phyloP scores from a whole-genome alignment of 257 asterid species.

The Solanum arcanum region DNA sequence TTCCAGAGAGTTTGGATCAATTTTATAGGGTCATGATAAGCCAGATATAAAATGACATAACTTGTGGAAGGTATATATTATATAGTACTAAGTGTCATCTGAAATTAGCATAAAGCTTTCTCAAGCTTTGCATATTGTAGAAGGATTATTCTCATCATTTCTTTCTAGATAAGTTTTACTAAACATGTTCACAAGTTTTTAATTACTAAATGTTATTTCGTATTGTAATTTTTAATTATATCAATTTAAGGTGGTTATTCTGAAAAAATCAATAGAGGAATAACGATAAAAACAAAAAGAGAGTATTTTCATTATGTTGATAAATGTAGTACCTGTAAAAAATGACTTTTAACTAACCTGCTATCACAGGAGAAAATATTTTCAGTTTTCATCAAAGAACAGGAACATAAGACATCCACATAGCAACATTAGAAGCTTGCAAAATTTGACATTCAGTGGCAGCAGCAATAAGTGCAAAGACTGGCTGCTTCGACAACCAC shows the following conservation, averaged over 20 bases:
- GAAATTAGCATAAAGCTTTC: no score
- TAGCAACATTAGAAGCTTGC: neutral
- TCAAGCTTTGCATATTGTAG: no score
- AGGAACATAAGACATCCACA: neutral
- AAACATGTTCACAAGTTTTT: no score
- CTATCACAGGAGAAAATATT: neutral
- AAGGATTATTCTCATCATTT: no score
- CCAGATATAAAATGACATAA: neutral
- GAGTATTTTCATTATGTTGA: neutral
- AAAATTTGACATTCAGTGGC: neutral
- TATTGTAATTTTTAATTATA: neutral
- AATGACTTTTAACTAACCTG: neutral
- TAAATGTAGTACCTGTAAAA: neutral
- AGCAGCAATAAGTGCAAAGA: neutral
- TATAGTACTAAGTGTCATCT: neutral
- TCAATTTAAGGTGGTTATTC: neutral
- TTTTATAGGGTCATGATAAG: neutral
- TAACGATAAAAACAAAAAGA: no score
- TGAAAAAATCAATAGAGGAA: neutral
- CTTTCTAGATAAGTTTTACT: no score
- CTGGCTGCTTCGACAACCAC: neutral
- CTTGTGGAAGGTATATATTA: neutral
- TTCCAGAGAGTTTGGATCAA: neutral
- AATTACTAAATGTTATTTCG: no score
- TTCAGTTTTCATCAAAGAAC: neutral